Base-by-base conservation (phyloP, 2,329 filamentous ascomycete species). In the Botrytis squamosa region DNA sequence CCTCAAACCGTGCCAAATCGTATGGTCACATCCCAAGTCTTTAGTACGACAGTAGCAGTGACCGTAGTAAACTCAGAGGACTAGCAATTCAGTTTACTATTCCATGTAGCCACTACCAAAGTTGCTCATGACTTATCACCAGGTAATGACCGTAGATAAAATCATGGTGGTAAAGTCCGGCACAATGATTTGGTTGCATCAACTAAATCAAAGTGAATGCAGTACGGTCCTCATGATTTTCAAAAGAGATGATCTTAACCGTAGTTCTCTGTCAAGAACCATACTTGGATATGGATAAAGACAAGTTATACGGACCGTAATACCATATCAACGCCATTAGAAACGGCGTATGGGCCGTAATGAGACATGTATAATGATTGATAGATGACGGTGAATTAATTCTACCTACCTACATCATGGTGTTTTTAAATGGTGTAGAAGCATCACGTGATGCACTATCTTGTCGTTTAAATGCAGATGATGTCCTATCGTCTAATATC, bases 381-480 rank as follows among this genome's bases (percentile, higher is more conserved):
- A 16, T 55, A 7, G 3, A 16, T 55, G 10, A n/a, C 25, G 0
- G 12, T 55, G 12, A n/a, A 55, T 7, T 55, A 16, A 14, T 1
- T 55, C 25, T n/a, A 33, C 33, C 33, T 33, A 33, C 33, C 33
- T 33, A 7, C 12, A n/a, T n/a, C 25, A 16, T 16, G 14, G 12
- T n/a, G 25, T 29, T 1, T 25, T 29, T 16, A 3, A n/a, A 8
- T 14, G 6, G 4, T 16, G 0, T 55, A 16, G 3, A 29, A n/a
- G 4, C 5, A 29, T n/a, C 14, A 16, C 25, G 49, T 55, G 25
- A n/a, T 29, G 1, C 49, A 16, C 2, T 29, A 4, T 29, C 2
- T 29, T n/a, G 5, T 16, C 12, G 10, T 16, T 55, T 14, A n/a
- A 16, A 55, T 16, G 12, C 5, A 16, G 12, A n/a, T 52, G 25